Conservation (phyloP, 768 basidiomycete species). For the Pulveroboletus sp. region DNA sequence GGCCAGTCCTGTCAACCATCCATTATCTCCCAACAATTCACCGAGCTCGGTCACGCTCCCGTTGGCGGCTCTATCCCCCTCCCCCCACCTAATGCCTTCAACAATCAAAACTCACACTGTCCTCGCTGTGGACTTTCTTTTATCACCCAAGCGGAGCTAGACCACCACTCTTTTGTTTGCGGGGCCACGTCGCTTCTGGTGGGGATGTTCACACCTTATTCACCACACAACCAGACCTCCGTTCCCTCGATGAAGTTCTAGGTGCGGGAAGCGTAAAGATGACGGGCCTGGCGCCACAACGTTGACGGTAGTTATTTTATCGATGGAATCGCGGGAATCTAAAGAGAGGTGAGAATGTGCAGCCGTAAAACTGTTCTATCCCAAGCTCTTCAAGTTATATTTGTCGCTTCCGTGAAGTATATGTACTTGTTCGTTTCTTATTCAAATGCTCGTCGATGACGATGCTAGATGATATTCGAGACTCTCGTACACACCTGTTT, state of each 20-base stretch:
- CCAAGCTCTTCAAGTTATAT: no score
- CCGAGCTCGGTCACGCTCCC: neutral
- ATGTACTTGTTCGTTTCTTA: no score
- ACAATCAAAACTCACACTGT: constrained; percentile 1
- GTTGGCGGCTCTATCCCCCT: constrained; percentile 1
- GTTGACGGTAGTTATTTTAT: no score
- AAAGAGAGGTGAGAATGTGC: no score
- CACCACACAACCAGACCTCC: no score
- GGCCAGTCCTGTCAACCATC: neutral
- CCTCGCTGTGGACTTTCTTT: constrained; percentile 13
- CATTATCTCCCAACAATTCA: neutral
- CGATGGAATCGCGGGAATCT: no score
- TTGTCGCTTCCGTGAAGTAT: no score
- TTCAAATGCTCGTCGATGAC: no score
- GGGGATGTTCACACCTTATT: constrained; percentile 12
- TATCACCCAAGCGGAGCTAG: constrained; percentile 6
- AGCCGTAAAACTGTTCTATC: no score
- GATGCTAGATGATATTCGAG: no score
- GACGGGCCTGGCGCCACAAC: no score
- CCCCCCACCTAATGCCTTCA: neutral
- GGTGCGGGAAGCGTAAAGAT: no score
- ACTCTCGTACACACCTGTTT: neutral
- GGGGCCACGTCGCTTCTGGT: constrained; percentile 11
- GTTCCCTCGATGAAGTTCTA: neutral
- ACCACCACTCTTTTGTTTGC: constrained; percentile 12